Evolutionary conservation across 169 alveolate genomes (phyloP).

Genomic region (Eimeria praecox): DNA sequence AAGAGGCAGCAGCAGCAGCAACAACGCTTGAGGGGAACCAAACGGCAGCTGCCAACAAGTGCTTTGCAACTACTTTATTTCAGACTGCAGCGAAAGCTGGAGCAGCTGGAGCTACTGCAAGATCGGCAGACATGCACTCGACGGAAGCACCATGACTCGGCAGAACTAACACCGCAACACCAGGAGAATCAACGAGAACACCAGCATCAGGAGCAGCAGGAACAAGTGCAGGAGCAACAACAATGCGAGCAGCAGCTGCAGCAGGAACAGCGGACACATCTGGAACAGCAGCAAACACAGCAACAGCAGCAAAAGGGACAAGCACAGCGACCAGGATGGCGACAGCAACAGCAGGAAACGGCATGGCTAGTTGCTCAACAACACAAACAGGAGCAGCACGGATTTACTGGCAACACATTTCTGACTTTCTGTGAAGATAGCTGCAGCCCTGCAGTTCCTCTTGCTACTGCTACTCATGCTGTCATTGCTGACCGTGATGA

Average conservation of each 20-base stretch:
- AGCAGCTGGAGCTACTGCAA: slow-evolving; percentile 44
- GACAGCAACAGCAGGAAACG: neutral
- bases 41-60: slow-evolving; percentile 34
- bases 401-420: neutral
- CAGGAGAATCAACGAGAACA: neutral
- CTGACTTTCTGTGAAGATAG: slow-evolving; percentile 36
- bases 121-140: slow-evolving; percentile 14
- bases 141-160: neutral
- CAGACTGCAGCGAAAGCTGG: slow-evolving; percentile 18
- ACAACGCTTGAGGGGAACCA: neutral
- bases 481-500: neutral
- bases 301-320: neutral
- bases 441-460: neutral
- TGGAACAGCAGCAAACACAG: neutral
- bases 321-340: neutral
- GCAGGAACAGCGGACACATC: neutral
- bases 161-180: neutral
- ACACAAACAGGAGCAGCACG: neutral
- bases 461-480: neutral
- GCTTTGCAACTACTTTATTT: slow-evolving; percentile 20
- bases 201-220: neutral
- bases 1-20: slow-evolving; percentile 30
- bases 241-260: neutral
- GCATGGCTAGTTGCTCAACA: neutral
- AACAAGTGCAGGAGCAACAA: slow-evolving; percentile 19